Percentiles rank a stretch among this genome's conserved stretches.
Conservation (phyloP, 257 asterid genomes). For the Nicotiana undulata region DNA sequence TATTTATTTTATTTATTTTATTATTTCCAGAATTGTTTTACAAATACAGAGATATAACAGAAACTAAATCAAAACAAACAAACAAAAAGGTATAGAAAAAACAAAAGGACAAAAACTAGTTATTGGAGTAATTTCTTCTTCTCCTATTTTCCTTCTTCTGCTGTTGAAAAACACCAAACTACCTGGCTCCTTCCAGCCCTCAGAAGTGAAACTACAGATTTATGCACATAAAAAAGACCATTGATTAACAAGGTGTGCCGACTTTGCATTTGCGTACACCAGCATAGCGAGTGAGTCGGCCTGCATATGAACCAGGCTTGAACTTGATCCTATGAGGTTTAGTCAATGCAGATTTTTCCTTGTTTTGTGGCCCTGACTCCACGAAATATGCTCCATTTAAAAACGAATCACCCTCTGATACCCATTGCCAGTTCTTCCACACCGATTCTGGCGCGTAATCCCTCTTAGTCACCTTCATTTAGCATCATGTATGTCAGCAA, state of each 20-base stretch:
- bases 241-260: not conserved
- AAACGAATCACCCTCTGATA: slow-evolving; percentile 42
- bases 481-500: not conserved
- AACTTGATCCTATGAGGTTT: slow-evolving; percentile 18
- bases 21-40: no score
- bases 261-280: slow-evolving; percentile 5
- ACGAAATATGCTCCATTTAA: slow-evolving; percentile 38
- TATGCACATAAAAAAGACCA: not conserved
- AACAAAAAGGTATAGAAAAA: not conserved
- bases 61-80: not conserved
- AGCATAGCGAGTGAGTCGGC: slow-evolving; percentile 6
- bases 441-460: slow-evolving; percentile 17
- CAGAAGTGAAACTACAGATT: not conserved
- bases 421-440: slow-evolving; percentile 53
- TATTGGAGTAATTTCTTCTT: not conserved
- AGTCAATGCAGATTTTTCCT: slow-evolving; percentile 9
- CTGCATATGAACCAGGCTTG: slow-evolving; percentile 14
- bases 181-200: not conserved
- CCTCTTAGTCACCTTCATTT: slow-evolving; percentile 45
- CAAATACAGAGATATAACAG: no score
- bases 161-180: not conserved
- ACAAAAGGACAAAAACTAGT: not conserved
- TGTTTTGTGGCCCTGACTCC: slow-evolving; percentile 34
- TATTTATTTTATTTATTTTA: no score
- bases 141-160: not conserved